These are phyloP conservation scores for Flaveria floridana DNA, from an alignment of 140 eudicot genomes.

Conservation along the genomic window DNA sequence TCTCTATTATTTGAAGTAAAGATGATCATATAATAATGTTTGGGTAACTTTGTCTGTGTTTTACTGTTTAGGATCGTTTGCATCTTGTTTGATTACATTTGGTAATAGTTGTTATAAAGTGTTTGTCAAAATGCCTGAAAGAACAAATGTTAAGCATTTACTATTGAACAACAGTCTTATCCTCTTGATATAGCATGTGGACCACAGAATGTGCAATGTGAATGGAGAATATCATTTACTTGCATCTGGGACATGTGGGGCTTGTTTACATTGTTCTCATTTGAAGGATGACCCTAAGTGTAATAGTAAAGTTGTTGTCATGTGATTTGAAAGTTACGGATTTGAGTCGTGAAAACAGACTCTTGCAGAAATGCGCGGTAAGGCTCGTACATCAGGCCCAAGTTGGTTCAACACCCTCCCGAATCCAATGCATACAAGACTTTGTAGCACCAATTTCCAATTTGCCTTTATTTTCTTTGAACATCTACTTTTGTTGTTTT, in stretches of 20 bases:
- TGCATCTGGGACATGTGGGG: constrained; percentile 18
- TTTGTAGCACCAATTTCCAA: too few species aligned
- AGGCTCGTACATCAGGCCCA: too few species aligned
- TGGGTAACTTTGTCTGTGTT: not conserved
- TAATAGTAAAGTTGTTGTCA: too few species aligned
- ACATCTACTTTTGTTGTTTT: constrained; percentile 24
- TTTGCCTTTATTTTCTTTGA: not conserved
- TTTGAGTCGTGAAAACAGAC: too few species aligned
- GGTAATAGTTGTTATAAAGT: constrained; percentile 5
- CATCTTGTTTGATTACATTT: constrained; percentile 4
- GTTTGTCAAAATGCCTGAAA: not conserved
- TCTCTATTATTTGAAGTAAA: not conserved
- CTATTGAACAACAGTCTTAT: not conserved
- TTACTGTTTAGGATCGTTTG: not conserved
- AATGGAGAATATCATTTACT: constrained; percentile 11
- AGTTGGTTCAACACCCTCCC: too few species aligned
- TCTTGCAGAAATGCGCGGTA: too few species aligned
- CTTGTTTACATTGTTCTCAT: constrained; percentile 1
- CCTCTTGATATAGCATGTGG: constrained; percentile 1
- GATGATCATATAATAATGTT: not conserved
- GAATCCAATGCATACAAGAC: too few species aligned
- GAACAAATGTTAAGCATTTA: not conserved
- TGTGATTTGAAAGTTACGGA: too few species aligned
- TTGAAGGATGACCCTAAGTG: too few species aligned
- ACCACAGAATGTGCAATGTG: constrained; percentile 25